phyloP scores from a whole-genome alignment of 495 filamentous ascomycete species.

The Daldinia concentrica region DNA sequence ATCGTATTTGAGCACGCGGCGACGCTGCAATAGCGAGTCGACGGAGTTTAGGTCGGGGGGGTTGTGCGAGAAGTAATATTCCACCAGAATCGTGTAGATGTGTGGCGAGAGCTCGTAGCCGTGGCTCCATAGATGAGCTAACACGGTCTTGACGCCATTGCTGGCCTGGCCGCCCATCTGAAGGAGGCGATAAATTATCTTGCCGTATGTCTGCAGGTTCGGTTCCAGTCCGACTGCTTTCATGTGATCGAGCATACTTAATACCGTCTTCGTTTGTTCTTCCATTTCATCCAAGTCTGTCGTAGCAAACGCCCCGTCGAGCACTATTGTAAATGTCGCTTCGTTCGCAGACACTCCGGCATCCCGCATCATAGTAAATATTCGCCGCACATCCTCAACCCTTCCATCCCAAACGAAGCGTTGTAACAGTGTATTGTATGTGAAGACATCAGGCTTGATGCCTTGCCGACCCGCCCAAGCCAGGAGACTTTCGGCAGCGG shows the following conservation, averaged over 20 bases:
- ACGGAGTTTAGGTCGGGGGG: constrained; percentile 68
- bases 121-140: constrained; percentile 65
- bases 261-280: constrained; percentile 47
- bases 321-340: constrained; percentile 56
- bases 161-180: constrained; percentile 51
- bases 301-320: constrained; percentile 50
- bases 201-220: constrained; percentile 67
- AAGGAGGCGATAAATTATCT: constrained; percentile 71
- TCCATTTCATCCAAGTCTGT: constrained; percentile 31
- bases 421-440: constrained; percentile 74
- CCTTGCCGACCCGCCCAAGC: constrained; percentile 65
- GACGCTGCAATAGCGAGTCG: constrained; percentile 60
- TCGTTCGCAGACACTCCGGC: constrained; percentile 48
- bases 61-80: constrained; percentile 67
- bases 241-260: constrained; percentile 62
- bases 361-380: constrained; percentile 56
- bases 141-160: constrained; percentile 63
- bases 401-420: constrained; percentile 59
- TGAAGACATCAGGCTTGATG: constrained; percentile 67
- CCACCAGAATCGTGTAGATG: constrained; percentile 76
- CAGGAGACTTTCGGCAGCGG: constrained; percentile 59
- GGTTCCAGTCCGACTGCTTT: constrained; percentile 60
- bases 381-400: constrained; percentile 46
- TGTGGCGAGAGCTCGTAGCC: constrained; percentile 63
- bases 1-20: constrained; percentile 48